Conservation (phyloP, 2,329 filamentous ascomycete species). For the Penicillium sp. region DNA sequence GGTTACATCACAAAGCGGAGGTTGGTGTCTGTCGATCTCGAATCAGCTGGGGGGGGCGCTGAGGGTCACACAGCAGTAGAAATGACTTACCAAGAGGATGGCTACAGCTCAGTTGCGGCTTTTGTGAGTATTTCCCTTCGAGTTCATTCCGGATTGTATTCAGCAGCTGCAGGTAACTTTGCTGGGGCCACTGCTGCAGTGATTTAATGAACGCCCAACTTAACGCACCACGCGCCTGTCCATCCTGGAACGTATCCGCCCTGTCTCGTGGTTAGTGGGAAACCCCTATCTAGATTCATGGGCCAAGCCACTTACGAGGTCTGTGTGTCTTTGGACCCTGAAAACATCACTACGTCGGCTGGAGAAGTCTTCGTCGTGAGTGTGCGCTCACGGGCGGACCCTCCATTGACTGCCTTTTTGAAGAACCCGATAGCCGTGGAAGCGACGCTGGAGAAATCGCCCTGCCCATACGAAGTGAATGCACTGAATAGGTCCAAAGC, state of each 20-base stretch:
- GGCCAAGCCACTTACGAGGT: conserved; percentile 52
- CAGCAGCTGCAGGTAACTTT: conserved; percentile 90
- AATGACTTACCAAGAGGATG: conserved; percentile 82
- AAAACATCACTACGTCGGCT: conserved; percentile 97
- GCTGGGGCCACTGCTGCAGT: conserved; percentile 83
- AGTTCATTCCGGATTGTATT: conserved; percentile 92
- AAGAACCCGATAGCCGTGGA: conserved; percentile 77
- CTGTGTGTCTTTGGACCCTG: conserved; percentile 91
- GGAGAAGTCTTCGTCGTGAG: conserved; percentile 87
- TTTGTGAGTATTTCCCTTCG: conserved; percentile 83
- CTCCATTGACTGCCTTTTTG: conserved; percentile 80
- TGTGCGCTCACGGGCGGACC: conserved; percentile 74
- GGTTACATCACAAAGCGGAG: conserved; percentile 65
- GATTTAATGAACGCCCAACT: conserved; percentile 93
- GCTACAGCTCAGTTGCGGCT: conserved; percentile 93
- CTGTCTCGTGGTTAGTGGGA: conserved; percentile 46
- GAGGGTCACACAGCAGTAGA: conserved; percentile 1
- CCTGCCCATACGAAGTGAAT: conserved; percentile 73
- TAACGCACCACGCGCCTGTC: conserved; percentile 93
- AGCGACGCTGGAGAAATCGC: conserved; percentile 79
- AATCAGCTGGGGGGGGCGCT: conserved; percentile 12
- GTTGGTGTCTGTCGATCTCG: conserved; percentile 55
- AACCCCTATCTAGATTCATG: neutral
- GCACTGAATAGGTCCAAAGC: conserved; percentile 63
- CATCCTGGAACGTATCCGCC: conserved; percentile 83